Evolutionary conservation across 352 stramenopile genomes (phyloP).

Genomic region (Pythium brassicae): DNA sequence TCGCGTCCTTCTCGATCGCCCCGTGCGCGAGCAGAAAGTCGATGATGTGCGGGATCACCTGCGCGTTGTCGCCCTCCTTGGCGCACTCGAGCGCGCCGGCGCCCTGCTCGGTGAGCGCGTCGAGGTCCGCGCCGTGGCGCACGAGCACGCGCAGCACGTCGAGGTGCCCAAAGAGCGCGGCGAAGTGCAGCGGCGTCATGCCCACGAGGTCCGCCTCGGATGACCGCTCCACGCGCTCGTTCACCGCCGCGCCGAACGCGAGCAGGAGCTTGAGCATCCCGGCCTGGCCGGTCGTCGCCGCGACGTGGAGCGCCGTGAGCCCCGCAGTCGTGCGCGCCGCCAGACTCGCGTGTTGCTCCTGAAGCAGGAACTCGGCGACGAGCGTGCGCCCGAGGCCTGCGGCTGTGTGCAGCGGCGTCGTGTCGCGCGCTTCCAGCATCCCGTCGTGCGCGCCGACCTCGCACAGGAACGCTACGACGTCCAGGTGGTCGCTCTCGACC

Average conservation of each 20-base stretch:
- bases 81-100: conserved; percentile 16
- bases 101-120: conserved; percentile 14
- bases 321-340: conserved; percentile 11
- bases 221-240: conserved; percentile 12
- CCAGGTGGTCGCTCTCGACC: conserved; percentile 13
- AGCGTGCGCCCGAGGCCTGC: conserved; percentile 10
- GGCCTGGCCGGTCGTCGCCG: conserved; percentile 24
- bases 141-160: conserved; percentile 13
- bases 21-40: conserved; percentile 13
- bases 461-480: conserved; percentile 15
- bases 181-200: conserved; percentile 20
- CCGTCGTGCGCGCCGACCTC: conserved; percentile 13
- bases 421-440: conserved; percentile 10
- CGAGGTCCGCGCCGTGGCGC: conserved; percentile 15
- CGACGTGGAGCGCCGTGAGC: conserved; percentile 21
- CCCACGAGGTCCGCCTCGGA: conserved; percentile 12
- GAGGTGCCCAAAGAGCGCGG: conserved; percentile 12
- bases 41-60: conserved; percentile 15
- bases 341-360: conserved; percentile 11
- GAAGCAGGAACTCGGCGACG: conserved; percentile 13
- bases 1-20: conserved; percentile 13
- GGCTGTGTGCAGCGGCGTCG: conserved; percentile 14
- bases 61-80: conserved; percentile 13
- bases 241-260: conserved; percentile 16
- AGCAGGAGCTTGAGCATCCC: conserved; percentile 26